Percentiles rank a stretch among this genome's conserved stretches.
Conservation (phyloP, 164 flowering plant species). For the Brasenia schreberi region DNA sequence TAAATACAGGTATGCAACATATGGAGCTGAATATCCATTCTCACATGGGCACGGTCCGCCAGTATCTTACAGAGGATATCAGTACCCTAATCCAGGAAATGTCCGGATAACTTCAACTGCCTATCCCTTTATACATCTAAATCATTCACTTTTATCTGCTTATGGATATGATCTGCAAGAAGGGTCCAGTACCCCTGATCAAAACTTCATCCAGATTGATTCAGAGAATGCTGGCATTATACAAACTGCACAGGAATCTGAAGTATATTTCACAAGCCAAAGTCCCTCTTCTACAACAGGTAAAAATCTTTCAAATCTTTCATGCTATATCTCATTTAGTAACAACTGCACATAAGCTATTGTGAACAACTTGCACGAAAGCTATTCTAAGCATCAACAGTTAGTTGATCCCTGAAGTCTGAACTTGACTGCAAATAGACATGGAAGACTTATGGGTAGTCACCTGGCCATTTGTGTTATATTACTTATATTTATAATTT, state of each 20-base stretch:
- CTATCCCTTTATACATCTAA: neutral
- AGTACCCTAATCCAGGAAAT: neutral
- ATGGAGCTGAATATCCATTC: neutral
- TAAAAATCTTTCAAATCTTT: no score
- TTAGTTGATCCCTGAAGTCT: neutral
- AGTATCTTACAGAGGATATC: neutral
- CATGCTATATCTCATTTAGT: neutral
- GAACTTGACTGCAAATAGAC: neutral
- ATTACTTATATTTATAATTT: no score
- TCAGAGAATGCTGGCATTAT: neutral
- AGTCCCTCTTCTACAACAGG: neutral
- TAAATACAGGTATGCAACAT: neutral
- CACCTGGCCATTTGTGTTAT: neutral
- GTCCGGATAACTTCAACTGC: neutral
- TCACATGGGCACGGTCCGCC: neutral
- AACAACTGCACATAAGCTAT: no score
- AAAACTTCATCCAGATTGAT: no score
- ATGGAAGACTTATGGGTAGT: neutral
- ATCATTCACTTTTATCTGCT: neutral
- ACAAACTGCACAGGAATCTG: neutral
- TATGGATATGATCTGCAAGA: neutral
- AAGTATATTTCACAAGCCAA: neutral
- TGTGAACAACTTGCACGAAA: no score
- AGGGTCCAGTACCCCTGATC: neutral
- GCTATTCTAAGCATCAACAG: neutral